Evolutionary conservation across 805 yeast species (phyloP).

Genomic region (Starmerella powellii): DNA sequence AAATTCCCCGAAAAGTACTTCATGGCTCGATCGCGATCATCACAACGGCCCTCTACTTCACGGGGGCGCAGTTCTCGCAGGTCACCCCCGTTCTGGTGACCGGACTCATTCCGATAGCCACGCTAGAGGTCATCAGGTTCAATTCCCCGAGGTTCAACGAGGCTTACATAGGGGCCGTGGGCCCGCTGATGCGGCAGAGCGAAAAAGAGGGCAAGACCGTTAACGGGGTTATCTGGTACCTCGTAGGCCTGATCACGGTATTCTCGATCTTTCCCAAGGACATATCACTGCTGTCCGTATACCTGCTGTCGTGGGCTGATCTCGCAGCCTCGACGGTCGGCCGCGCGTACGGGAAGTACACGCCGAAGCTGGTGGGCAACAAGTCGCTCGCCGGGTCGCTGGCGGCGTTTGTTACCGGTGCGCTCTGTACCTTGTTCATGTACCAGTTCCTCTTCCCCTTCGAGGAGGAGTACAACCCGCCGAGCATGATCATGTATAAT

Average conservation of each 20-base stretch:
- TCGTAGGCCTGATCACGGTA: constrained; percentile 64
- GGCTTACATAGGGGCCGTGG: constrained; percentile 53
- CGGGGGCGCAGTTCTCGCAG: constrained; percentile 43
- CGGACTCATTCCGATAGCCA: constrained; percentile 44
- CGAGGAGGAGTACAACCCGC: constrained; percentile 41
- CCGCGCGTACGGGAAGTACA: constrained; percentile 67
- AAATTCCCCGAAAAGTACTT: constrained; percentile 73
- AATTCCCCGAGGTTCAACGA: constrained; percentile 49
- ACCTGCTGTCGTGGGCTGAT: constrained; percentile 90
- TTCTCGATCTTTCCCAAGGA: constrained; percentile 67
- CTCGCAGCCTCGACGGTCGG: constrained; percentile 95
- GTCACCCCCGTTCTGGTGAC: constrained; percentile 49
- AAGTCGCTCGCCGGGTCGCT: constrained; percentile 84
- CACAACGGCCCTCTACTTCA: constrained; percentile 59
- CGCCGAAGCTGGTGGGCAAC: constrained; percentile 60
- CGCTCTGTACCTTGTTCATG: constrained; percentile 48
- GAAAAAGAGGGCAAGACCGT: constrained; percentile 47
- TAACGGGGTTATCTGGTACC: constrained; percentile 84
- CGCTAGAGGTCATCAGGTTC: constrained; percentile 60
- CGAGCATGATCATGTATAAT: constrained; percentile 55
- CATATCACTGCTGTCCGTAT: constrained; percentile 59
- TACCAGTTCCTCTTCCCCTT: constrained; percentile 65
- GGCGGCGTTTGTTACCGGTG: constrained; percentile 74
- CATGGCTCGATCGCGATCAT: constrained; percentile 84
- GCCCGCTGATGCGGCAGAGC: constrained; percentile 72